Evolutionary conservation across 768 basidiomycete genomes (phyloP), one percentile per base, ranked within the genome.

Genomic region (Lactarius deliciosus): DNA sequence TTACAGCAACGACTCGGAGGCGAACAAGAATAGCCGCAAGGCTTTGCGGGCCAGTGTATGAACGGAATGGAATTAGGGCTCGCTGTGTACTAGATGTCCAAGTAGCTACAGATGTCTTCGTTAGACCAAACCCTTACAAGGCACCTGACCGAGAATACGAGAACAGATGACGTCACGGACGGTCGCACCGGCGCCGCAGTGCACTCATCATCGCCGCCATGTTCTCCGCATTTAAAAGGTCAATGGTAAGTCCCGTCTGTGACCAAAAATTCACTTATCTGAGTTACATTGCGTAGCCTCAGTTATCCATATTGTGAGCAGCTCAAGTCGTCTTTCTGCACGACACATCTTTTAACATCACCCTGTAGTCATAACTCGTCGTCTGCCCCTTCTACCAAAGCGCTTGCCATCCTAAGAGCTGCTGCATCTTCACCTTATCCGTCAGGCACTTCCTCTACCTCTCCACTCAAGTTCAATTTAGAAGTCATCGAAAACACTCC

Each of bases 381-480:
- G 5, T 90, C 88, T 0, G 86, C 88, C 0, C 83, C 86, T 0
- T 92, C 91, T 0, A 79, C 71, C 16, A 81, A 83, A 71, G 88
- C 90, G 0, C 78, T 92, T 6, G 78, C 77, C 2, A 75, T 91
- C 20, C 80, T 92, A 13, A 82, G 83, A 6, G 77, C 83, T 0
- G 83, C 91, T 0, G 73, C 89, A 0, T 83, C 87, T 0, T 75
- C 74, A 0, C 83, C 90, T 0, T 92, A 88, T 73, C 90, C 91
- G 11, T 80, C 85, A 0, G 76, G 75, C 8, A 81, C 79, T 20
- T 71, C 80, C 0, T 71, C 76, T 5, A 79, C 79, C 0, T 74
- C 79, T 3, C 87, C 91, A 0, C 83, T 92, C 18, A 76, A 83
- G 15, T 92, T 90, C 78, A 81, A 88, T 64, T 83, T 92, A 22